Base-by-base conservation (phyloP, 2,329 filamentous ascomycete species). In the Periconia macrospinosa region DNA sequence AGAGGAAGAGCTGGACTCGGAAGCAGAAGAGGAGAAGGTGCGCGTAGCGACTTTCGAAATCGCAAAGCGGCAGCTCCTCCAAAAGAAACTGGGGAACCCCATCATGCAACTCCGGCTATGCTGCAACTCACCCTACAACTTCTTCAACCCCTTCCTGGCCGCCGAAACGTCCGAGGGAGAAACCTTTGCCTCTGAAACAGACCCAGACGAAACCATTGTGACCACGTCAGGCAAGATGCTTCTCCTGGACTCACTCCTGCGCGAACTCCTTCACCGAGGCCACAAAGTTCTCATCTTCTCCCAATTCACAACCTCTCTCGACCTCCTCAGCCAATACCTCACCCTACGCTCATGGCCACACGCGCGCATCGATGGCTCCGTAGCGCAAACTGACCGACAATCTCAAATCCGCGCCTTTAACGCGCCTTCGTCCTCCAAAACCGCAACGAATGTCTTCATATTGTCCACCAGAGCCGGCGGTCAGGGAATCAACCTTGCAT, bases 241-340 rank as follows among this genome's bases (percentile, higher is more conserved):
- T 2, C 83, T 99, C 0, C 83, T 99, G 0, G 94, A 99, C 70
- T 86, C 91, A 0, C 81, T 99, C 0, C 82, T 99, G 0, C 89
- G 90, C 0, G 81, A 81, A 1, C 81, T 99, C 0, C 88, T 99
- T 54, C 60, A 78, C 0, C 81, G 84, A 1, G 88, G 84, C 3
- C 92, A 97, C 77, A 97, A 97, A 68, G 88, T 97, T 27, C 83
- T 99, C 44, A 91, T 99, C 48, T 99, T 99, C 74, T 95, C 91
- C 0, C 94, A 99, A 68, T 99, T 99, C 77, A 95, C 92, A 53
- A 96, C 89, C 0, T 92, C 96, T 59, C 84, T 99, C 0, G 92
- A 97, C 66, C 89, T 99, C 2, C 79, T 99, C 0, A 86, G 95
- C 58, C 89, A 93, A 51, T 99, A 96, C 76, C 91, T 91, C 45